A percentile compares a stretch with the other conserved stretches of the same genome.
Conservation (phyloP, 768 basidiomycete species). For the Suillus alpinus region DNA sequence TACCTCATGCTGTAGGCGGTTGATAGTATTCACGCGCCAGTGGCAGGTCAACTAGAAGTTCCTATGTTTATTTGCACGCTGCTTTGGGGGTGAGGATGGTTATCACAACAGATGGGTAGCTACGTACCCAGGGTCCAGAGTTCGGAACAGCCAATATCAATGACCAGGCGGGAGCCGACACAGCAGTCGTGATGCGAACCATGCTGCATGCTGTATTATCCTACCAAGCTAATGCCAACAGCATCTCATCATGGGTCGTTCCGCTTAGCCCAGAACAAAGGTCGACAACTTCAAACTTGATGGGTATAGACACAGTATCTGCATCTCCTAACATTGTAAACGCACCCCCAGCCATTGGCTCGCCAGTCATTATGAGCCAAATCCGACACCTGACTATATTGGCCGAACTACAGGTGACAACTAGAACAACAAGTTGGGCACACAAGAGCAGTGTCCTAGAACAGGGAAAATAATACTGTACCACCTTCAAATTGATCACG, state of each 20-base stretch:
- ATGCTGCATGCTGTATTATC: background rate
- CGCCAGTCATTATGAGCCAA: background rate
- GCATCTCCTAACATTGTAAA: background rate
- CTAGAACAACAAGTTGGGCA: slow-evolving; percentile 4
- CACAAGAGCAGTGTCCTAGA: background rate
- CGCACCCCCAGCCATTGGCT: background rate
- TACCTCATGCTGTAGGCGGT: background rate
- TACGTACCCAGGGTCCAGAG: background rate
- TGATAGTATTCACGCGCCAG: background rate
- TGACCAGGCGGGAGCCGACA: no score
- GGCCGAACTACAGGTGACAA: background rate
- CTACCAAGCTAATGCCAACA: background rate
- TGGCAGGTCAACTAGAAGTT: background rate
- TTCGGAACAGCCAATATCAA: background rate
- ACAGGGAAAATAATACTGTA: background rate
- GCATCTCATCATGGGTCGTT: background rate
- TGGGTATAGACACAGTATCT: no score
- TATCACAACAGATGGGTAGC: background rate
- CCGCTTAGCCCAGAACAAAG: background rate
- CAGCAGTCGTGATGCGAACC: background rate
- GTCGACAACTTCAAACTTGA: background rate
- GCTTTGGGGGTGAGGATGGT: background rate
- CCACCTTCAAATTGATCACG: slow-evolving; percentile 1
- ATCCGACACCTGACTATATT: slow-evolving; percentile 2
- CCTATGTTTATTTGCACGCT: background rate